A percentile compares a stretch with the other conserved stretches of the same genome.
Conservation (phyloP, 306 rosid genomes). For the Gillenia trifoliata region DNA sequence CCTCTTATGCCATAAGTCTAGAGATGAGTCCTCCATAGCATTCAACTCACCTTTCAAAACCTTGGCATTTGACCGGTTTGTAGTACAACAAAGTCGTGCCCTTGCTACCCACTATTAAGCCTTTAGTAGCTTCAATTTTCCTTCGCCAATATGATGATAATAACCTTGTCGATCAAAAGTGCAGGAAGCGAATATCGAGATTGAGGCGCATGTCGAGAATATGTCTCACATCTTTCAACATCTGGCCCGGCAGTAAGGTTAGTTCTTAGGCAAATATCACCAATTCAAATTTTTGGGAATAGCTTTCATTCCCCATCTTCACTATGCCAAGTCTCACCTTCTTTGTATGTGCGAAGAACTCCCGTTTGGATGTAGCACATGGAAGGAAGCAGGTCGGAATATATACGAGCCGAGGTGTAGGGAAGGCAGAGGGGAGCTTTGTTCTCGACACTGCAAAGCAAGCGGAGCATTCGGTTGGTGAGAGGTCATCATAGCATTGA, state of each 20-base stretch:
- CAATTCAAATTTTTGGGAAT: too few species aligned
- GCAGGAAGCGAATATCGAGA: too few species aligned
- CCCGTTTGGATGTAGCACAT: too few species aligned
- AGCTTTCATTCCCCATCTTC: too few species aligned
- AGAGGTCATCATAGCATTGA: constrained; percentile 37
- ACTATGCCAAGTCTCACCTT: too few species aligned
- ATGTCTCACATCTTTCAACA: too few species aligned
- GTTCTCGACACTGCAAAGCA: constrained; percentile 31
- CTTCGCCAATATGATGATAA: too few species aligned
- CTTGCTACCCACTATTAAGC: not conserved
- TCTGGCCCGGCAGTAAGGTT: too few species aligned
- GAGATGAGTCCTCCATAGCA: not conserved
- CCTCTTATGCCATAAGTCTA: not conserved
- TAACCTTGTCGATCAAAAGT: too few species aligned
- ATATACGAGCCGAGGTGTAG: constrained; percentile 28
- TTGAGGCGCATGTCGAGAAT: too few species aligned
- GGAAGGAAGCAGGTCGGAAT: constrained; percentile 46
- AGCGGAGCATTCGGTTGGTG: constrained; percentile 18
- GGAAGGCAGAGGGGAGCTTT: constrained; percentile 37
- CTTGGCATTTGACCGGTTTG: not conserved
- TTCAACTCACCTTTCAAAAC: not conserved
- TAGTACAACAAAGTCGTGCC: not conserved
- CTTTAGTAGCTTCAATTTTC: not conserved
- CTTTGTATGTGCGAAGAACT: too few species aligned
- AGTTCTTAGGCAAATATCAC: too few species aligned